phyloP scores from a whole-genome alignment of 768 basidiomycete genomes.

The Coprinopsis marcescibilis region DNA sequence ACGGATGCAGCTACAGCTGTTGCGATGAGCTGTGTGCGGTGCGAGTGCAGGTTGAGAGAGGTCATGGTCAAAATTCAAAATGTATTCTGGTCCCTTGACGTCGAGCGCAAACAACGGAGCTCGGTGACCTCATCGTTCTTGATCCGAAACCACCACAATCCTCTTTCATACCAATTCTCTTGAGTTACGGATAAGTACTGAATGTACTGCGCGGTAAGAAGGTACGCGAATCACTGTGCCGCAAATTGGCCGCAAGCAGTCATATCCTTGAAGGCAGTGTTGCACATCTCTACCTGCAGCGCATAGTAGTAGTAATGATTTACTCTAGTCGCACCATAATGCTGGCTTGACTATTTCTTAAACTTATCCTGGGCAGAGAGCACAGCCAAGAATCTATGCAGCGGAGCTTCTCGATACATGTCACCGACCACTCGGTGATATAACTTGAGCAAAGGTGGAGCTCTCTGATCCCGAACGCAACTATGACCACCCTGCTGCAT shows the following conservation, averaged over 20 bases:
- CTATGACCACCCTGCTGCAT: slow-evolving; percentile 31
- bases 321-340: too few species aligned
- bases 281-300: too few species aligned
- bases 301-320: too few species aligned
- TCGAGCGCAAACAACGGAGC: neutral
- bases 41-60: slow-evolving; percentile 39
- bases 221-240: too few species aligned
- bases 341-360: neutral
- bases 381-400: neutral
- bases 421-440: neutral
- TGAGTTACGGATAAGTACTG: too few species aligned
- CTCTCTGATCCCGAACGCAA: neutral
- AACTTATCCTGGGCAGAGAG: neutral
- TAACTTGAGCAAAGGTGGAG: neutral
- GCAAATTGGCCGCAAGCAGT: too few species aligned
- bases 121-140: too few species aligned
- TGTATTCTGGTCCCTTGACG: neutral
- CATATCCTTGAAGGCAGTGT: too few species aligned
- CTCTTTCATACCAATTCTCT: too few species aligned
- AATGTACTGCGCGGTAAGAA: too few species aligned
- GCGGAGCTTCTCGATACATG: neutral
- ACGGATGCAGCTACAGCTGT: slow-evolving; percentile 62
- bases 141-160: too few species aligned
- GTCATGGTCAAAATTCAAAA: slow-evolving; percentile 17
- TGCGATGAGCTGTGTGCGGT: slow-evolving; percentile 58